phyloP scores from a whole-genome alignment of 106 monocot genomes.

The Agapanthus africanus region DNA sequence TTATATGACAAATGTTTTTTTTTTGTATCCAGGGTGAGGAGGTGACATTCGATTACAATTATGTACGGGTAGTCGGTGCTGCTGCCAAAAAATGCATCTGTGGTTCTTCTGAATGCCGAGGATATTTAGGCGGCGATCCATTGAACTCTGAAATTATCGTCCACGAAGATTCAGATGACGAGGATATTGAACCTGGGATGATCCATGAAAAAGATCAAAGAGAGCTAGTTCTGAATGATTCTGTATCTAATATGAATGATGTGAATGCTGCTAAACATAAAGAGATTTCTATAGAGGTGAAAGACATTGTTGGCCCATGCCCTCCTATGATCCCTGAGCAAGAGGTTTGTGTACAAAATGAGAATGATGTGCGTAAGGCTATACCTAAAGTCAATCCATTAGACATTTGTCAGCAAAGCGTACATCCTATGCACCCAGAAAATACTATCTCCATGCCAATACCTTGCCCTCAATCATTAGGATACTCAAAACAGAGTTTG shows the following conservation, averaged over 20 bases:
- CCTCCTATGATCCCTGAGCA: constrained; percentile 8
- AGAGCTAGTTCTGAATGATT: constrained; percentile 6
- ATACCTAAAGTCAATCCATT: constrained; percentile 10
- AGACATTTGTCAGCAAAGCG: not conserved
- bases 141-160: constrained; percentile 53
- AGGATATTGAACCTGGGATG: constrained; percentile 52
- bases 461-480: constrained; percentile 15
- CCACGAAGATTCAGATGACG: constrained; percentile 74
- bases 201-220: constrained; percentile 22
- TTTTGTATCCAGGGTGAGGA: constrained; percentile 73
- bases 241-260: constrained; percentile 2
- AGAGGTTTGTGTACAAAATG: constrained; percentile 11
- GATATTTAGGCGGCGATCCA: constrained; percentile 91
- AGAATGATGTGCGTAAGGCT: constrained; percentile 7
- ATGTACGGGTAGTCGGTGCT: constrained; percentile 88
- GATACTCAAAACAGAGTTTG: not conserved
- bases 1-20: constrained; percentile 4
- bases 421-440: constrained; percentile 16
- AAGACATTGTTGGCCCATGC: constrained; percentile 3
- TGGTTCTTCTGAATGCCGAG: constrained; percentile 71
- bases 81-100: constrained; percentile 94
- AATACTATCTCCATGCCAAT: constrained; percentile 8
- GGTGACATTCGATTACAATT: constrained; percentile 97
- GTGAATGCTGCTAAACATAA: constrained; percentile 11
- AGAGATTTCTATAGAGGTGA: constrained; percentile 1